Base-by-base conservation (phyloP, 2,329 filamentous ascomycete genomes). In the Fusarium sp. region DNA sequence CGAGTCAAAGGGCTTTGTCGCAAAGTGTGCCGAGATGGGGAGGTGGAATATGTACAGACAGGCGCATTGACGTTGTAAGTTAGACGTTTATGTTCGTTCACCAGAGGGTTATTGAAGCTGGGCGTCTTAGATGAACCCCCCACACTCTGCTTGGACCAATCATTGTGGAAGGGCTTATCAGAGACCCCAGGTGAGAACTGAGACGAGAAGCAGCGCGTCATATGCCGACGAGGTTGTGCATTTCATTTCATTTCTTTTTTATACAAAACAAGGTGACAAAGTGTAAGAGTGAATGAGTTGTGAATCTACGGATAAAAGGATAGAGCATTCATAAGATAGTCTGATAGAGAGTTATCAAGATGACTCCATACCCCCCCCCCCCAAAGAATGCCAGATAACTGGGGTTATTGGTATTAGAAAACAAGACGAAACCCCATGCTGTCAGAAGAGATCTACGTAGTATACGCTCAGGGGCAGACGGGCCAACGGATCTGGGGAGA, bases 111-210 rank as follows among this genome's bases (percentile, higher is more conserved):
- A 63, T 20, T 56, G 56, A 62, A 57, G 68, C 46, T 46, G 47
- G 57, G 67, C 53, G 62, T 62, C 40, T 39, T 61, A 33, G 41
- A 56, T 52, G 52, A 46, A 35, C 51, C 67, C 69, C 71, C 70
- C 68, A 70, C 70, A 65, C 62, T 44, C 48, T 53, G 50, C 24
- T 54, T 45, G 35, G 56, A 45, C 74, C 74, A 75, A 75, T 75
- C 50, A 62, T 53, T 43, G 59, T 51, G 55, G 55, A 61, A 63
- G 61, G 43, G 32, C 74, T 75, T 75, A 75, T 75, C 74, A 75
- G 39, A 57, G 46, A 30, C 43, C 55, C 30, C 39, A 58, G 15
- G 28, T 41, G 35, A 54, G 22, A 22, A 22, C 22, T 22, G 22
- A 22, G 22, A 22, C 22, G 22, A 22, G 55, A 30, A 30, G 28